Percentiles rank a stretch among this genome's conserved stretches.
These are phyloP conservation scores for Meira miltonrushii DNA, from an alignment of 1,284 basidiomycete species.

Conservation along the genomic window DNA sequence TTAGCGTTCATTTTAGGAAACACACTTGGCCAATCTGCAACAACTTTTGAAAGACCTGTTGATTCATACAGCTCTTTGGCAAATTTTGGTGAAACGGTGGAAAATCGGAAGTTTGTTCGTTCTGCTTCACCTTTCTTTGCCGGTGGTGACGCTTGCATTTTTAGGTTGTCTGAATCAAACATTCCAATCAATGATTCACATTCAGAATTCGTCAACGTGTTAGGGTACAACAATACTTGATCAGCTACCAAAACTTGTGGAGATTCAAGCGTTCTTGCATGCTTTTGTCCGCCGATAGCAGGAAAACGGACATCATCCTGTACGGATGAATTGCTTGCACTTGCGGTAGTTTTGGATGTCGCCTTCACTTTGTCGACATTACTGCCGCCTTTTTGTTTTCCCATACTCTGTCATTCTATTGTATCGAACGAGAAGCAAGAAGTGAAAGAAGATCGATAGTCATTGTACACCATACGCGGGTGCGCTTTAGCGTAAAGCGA, in stretches of 20 bases:
- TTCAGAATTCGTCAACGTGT: not conserved
- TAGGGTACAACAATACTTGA: not conserved
- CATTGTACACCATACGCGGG: too few species aligned
- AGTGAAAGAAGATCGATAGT: too few species aligned
- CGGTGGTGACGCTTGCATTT: slow-evolving; percentile 8
- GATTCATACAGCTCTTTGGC: slow-evolving; percentile 1
- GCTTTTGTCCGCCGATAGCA: not conserved
- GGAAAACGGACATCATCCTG: not conserved
- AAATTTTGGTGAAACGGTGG: not conserved
- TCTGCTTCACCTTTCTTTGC: slow-evolving; percentile 10
- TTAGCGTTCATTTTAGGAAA: slow-evolving; percentile 2
- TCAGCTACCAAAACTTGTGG: not conserved
- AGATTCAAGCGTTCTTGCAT: slow-evolving; percentile 1
- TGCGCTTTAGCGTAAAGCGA: too few species aligned
- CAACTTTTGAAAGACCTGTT: not conserved
- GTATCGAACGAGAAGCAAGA: too few species aligned
- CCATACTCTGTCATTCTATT: not conserved
- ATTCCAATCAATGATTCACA: slow-evolving; percentile 2
- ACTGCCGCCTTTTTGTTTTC: not conserved
- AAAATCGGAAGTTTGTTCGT: slow-evolving; percentile 7
- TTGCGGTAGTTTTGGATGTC: not conserved
- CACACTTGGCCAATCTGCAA: not conserved
- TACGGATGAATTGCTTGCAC: too few species aligned
- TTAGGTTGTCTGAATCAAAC: not conserved
- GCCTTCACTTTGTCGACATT: not conserved